Conservation (phyloP, 805 yeast species). For the Phaffomyces antillensis region DNA sequence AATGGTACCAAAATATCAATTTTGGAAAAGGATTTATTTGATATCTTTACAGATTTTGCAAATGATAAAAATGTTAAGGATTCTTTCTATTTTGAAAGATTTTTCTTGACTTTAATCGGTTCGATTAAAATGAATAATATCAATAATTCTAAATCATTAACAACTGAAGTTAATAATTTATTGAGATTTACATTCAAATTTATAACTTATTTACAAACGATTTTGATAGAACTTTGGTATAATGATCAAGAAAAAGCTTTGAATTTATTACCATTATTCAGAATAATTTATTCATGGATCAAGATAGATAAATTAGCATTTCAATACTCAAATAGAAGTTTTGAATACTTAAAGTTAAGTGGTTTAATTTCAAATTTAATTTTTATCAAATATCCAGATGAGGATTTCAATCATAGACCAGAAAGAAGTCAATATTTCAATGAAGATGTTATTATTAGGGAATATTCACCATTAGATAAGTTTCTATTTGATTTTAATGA, state of each 20-base stretch:
- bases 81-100: slow-evolving; percentile 23
- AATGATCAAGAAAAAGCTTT: slow-evolving; percentile 8
- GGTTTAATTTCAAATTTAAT: slow-evolving; percentile 27
- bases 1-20: slow-evolving; percentile 25
- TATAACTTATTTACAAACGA: slow-evolving; percentile 28
- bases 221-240: slow-evolving; percentile 26
- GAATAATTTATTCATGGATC: slow-evolving; percentile 54
- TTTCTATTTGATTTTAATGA: slow-evolving; percentile 60
- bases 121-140: slow-evolving; percentile 26
- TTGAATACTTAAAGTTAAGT: slow-evolving; percentile 25
- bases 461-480: slow-evolving; percentile 47
- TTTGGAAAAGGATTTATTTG: slow-evolving; percentile 29
- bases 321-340: slow-evolving; percentile 27
- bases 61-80: slow-evolving; percentile 6
- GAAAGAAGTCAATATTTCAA: slow-evolving; percentile 45
- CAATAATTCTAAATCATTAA: slow-evolving; percentile 3
- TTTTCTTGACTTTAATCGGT: slow-evolving; percentile 31
- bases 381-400: slow-evolving; percentile 6
- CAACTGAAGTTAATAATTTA: slow-evolving; percentile 16
- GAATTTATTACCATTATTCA: slow-evolving; percentile 30
- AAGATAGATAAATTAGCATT: slow-evolving; percentile 40
- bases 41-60: slow-evolving; percentile 14
- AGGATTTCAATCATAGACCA: slow-evolving; percentile 29
- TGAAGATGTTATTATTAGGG: slow-evolving; percentile 60
- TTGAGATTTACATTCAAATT: slow-evolving; percentile 36